These are phyloP conservation scores for Huntiella omanensis DNA, from an alignment of 2,329 filamentous ascomycete genomes.

Conservation along the genomic window DNA sequence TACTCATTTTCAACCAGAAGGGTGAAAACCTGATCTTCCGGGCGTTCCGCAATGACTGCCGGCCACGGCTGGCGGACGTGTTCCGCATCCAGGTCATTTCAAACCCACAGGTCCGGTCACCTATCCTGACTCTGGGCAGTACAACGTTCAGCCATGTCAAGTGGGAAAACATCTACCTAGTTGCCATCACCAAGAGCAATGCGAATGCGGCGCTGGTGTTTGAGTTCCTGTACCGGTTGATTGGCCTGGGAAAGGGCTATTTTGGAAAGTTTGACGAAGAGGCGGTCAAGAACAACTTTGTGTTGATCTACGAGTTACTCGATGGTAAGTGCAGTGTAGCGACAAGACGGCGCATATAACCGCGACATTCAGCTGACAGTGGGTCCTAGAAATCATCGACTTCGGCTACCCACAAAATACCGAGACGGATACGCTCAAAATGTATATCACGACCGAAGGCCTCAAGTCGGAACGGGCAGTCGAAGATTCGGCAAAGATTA, in stretches of 20 bases:
- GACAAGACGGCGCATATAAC: not conserved
- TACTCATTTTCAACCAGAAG: conserved; percentile 98
- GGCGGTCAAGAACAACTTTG: conserved; percentile 99
- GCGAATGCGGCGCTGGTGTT: conserved; percentile 96
- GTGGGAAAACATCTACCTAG: conserved; percentile 96
- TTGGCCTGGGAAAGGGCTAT: conserved; percentile 80
- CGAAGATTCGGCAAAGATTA: conserved; percentile 94
- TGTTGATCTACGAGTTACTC: conserved; percentile 89
- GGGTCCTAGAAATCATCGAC: conserved; percentile 68
- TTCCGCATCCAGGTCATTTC: conserved; percentile 99
- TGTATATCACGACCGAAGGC: conserved; percentile 99
- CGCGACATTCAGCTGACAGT: not conserved
- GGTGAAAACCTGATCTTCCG: conserved; percentile 99
- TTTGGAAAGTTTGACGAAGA: conserved; percentile 99
- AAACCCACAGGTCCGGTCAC: conserved; percentile 91
- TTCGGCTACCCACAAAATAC: conserved; percentile 99
- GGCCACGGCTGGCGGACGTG: conserved; percentile 90
- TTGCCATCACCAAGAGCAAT: conserved; percentile 96
- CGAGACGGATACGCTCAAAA: conserved; percentile 95
- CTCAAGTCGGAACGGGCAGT: conserved; percentile 76
- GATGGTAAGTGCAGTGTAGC: conserved; percentile 42
- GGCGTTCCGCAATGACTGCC: conserved; percentile 95
- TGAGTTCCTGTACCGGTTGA: conserved; percentile 87
- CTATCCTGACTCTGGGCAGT: conserved; percentile 88
- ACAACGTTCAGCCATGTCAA: conserved; percentile 99